Percentiles rank a stretch among this genome's conserved stretches.
These are phyloP conservation scores for Onygenales sp. DNA, from an alignment of 2,329 filamentous ascomycete species.

Conservation along the genomic window DNA sequence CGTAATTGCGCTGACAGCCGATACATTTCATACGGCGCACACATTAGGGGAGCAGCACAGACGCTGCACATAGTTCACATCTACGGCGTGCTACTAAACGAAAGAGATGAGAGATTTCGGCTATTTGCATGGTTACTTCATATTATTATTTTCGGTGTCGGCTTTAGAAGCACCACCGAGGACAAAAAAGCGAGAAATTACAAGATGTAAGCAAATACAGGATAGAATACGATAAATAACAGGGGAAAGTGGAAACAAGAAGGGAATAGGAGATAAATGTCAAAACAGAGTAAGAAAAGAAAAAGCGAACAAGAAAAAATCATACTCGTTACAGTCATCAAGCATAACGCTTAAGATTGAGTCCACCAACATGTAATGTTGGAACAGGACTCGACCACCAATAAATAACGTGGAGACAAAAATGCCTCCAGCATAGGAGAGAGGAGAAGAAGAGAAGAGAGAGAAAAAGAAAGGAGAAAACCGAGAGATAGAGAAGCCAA, in stretches of 20 bases:
- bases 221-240: neutral
- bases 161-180: too few relatives aligned
- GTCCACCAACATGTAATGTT: conserved; percentile 2
- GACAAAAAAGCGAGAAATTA: too few relatives aligned
- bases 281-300: neutral
- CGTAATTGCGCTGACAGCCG: too few relatives aligned
- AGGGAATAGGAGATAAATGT: neutral
- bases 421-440: conserved; percentile 1
- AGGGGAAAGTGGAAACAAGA: neutral
- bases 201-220: too few relatives aligned
- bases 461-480: conserved; percentile 3
- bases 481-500: conserved; percentile 7
- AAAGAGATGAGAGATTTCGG: too few relatives aligned
- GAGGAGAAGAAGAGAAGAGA: conserved; percentile 2
- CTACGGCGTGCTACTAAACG: too few relatives aligned
- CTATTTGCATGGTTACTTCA: too few relatives aligned
- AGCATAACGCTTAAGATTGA: neutral
- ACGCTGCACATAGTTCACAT: too few relatives aligned
- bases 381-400: neutral
- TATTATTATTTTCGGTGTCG: too few relatives aligned
- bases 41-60: too few relatives aligned
- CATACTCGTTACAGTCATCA: conserved; percentile 1
- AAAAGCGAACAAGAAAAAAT: neutral
- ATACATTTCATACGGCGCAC: too few relatives aligned
- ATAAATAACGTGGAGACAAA: conserved; percentile 1